Percentiles rank a stretch among this genome's conserved stretches.
Evolutionary conservation across 2,329 filamentous ascomycete species (phyloP).

Genomic region (Neopestalotiopsis clavispora): DNA sequence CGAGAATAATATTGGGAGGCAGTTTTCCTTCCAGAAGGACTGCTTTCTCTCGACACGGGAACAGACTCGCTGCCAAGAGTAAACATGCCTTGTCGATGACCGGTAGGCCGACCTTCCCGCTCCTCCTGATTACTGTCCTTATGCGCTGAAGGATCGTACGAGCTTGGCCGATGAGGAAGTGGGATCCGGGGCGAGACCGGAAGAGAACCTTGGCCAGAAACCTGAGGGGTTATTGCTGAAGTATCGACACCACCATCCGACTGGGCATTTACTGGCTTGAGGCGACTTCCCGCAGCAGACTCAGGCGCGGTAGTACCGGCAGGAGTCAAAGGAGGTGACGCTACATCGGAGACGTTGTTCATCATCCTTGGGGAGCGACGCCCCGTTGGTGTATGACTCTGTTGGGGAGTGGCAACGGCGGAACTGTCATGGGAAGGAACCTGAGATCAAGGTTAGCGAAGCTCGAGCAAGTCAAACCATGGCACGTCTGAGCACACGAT

Average conservation of each 20-base stretch:
- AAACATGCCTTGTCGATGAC: slow-evolving; percentile 62
- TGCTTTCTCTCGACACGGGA: slow-evolving; percentile 64
- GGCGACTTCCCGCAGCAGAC: slow-evolving; percentile 30
- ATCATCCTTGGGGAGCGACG: slow-evolving; percentile 69
- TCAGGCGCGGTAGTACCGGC: slow-evolving; percentile 67
- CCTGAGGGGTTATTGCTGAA: slow-evolving; percentile 69
- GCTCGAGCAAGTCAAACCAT: background rate
- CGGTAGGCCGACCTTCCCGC: slow-evolving; percentile 31
- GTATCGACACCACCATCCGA: slow-evolving; percentile 33
- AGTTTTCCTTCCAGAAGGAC: slow-evolving; percentile 63
- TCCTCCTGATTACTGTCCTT: slow-evolving; percentile 45
- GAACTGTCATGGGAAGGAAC: slow-evolving; percentile 65
- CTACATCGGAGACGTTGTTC: slow-evolving; percentile 74
- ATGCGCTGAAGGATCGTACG: slow-evolving; percentile 46
- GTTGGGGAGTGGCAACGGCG: slow-evolving; percentile 64
- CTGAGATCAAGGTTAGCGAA: slow-evolving; percentile 38
- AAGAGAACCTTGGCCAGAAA: slow-evolving; percentile 62
- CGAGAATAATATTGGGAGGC: slow-evolving; percentile 71
- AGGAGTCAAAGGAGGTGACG: slow-evolving; percentile 89
- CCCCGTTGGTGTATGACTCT: slow-evolving; percentile 68
- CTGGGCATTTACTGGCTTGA: slow-evolving; percentile 25
- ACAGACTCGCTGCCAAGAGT: slow-evolving; percentile 53
- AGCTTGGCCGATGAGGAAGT: slow-evolving; percentile 47
- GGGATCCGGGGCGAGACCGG: slow-evolving; percentile 45
- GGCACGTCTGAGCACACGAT: background rate